phyloP scores from a whole-genome alignment of 2,329 filamentous ascomycete species.

The Fusarium sp. region DNA sequence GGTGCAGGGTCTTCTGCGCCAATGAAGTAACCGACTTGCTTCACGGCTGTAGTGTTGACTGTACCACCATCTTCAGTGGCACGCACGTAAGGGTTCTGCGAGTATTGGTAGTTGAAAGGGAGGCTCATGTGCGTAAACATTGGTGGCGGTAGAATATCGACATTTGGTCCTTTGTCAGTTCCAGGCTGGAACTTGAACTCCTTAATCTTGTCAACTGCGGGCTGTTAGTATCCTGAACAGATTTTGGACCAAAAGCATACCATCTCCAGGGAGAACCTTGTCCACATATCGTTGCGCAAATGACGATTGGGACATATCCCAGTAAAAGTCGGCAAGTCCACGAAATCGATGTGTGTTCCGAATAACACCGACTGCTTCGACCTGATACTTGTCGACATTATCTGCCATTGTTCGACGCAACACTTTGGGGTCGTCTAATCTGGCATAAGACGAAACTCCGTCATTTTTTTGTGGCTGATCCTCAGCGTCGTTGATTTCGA shows the following conservation, averaged over 20 bases:
- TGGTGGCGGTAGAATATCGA: constrained; percentile 82
- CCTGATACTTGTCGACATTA: constrained; percentile 71
- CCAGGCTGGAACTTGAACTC: constrained; percentile 74
- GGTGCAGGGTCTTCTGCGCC: constrained; percentile 70
- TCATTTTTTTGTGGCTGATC: constrained; percentile 11
- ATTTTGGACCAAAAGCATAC: constrained; percentile 53
- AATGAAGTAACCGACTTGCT: constrained; percentile 67
- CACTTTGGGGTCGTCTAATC: constrained; percentile 62
- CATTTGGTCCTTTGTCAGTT: constrained; percentile 65
- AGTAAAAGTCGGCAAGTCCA: constrained; percentile 88
- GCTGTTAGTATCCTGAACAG: background rate
- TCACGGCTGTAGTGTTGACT: constrained; percentile 68
- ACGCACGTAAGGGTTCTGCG: constrained; percentile 83
- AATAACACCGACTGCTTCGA: constrained; percentile 77
- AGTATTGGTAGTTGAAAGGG: constrained; percentile 82
- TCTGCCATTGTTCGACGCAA: constrained; percentile 74
- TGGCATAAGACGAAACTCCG: constrained; percentile 54
- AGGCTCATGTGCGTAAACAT: constrained; percentile 78
- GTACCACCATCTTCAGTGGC: constrained; percentile 65
- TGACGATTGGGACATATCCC: constrained; percentile 71
- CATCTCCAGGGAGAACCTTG: constrained; percentile 75
- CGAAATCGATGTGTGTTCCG: constrained; percentile 88
- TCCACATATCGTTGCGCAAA: constrained; percentile 78
- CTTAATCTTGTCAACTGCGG: constrained; percentile 59
- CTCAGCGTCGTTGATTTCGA: constrained; percentile 45